Base-by-base conservation (phyloP, 352 stramenopile species). In the Globisporangium ultimum region DNA sequence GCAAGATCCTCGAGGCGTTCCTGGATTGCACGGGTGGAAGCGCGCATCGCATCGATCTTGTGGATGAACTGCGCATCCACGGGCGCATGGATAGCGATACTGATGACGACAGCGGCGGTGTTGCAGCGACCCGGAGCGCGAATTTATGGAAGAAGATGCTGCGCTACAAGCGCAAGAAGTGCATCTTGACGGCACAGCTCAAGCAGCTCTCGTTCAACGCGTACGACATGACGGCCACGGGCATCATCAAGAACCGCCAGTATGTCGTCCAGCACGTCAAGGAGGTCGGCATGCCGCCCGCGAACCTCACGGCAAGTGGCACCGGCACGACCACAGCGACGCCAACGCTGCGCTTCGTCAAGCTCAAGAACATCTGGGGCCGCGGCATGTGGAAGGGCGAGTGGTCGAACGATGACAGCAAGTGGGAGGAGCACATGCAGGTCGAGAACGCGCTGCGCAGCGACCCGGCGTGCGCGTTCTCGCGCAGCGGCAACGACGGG, bases 1-100 rank as follows among this genome's bases (percentile, higher is more conserved):
- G 78, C 21, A 76, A 75, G 0, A 89, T 96, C 43, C 67, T 91
- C 11, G 88, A 97, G 48, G 87, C 89, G 0, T 78, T 97, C 38
- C 67, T 97, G 9, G 89, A 97, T 53, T 91, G 93, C 53, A 97
- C 90, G 0, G 90, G 89, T 1, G 89, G 87, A 17, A 93, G 80
- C 53, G 84, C 76, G 15, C 71, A 93, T 48, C 87, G 88, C 13
- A 64, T 96, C 0, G 84, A 88, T n/a, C 60, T 95, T 22, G 63
- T 73, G 12, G 74, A 71, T n/a, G 74, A 84, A 22, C 64, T 60
- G n/a, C 20, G 72, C 34, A 18, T 46, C 0, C 18, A 21, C 3
- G 52, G 52, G 1, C n/a, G n/a, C n/a, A n/a, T n/a, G n/a, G n/a
- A n/a, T n/a, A n/a, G n/a, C n/a, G n/a, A n/a, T n/a, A n/a, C n/a